Evolutionary conservation across 2,329 filamentous ascomycete genomes (phyloP), one percentile per base, ranked within the genome.

Genomic region (Exophiala spinifera): DNA sequence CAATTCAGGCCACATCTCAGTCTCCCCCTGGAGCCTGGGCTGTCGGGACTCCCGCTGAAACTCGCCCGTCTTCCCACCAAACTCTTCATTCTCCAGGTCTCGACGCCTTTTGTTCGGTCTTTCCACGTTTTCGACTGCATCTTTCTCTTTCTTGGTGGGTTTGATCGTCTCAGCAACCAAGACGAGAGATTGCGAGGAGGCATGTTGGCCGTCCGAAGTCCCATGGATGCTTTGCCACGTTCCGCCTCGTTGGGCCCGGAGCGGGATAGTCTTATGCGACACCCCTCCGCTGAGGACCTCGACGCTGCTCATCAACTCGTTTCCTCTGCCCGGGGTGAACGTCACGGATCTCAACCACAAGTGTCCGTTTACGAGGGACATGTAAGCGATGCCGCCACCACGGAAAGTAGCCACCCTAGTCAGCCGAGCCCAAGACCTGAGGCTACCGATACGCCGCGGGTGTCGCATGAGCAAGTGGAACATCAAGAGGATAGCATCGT

Each of bases 221-320:
- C 43, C 11, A 65, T 64, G 63, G 62, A 63, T 25, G 51, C 63
- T n/a, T 51, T 62, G 40, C 57, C 49, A 55, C 55, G 34, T 40
- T 55, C 61, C 33, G 31, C 46, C 17, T 53, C 56, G n/a, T 60
- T 61, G 25, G 31, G 34, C 48, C 51, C 59, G 13, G 52, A 60
- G 34, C 28, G 46, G 36, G 52, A 61, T 4, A 67, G 63, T 60
- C 57, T 70, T 49, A 63, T 69, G 64, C 70, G 71, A 58, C 72
- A 76, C 55, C 74, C 73, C 3, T 76, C 73, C 3, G 73, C 73
- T 21, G 73, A 76, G 64, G 74, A 76, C 59, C 61, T 76, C 40
- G 74, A 76, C 61, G 74, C 74, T 55, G 74, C 74, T 51, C 74
- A 74, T 63, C 74, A 76, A 65, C 64, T 76, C 55, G 71, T 76